Percentiles rank a stretch among this genome's conserved stretches.
phyloP scores from a whole-genome alignment of 768 basidiomycete species.

The Trametes villosa region DNA sequence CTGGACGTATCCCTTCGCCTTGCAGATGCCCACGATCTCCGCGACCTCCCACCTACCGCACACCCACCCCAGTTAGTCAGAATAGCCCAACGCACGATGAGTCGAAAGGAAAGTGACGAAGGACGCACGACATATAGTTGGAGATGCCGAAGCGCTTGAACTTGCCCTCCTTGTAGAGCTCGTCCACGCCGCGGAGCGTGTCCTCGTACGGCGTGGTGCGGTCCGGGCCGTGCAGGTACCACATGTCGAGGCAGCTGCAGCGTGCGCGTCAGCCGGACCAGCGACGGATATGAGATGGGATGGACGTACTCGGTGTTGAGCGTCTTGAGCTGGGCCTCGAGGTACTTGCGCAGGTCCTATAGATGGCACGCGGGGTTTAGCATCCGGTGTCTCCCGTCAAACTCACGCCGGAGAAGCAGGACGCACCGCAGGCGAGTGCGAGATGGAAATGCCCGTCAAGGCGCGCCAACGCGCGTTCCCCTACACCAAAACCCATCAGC shows the following conservation, averaged over 20 bases:
- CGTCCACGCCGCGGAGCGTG: constrained; percentile 50
- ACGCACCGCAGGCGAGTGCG: neutral
- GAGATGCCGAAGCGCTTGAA: constrained; percentile 53
- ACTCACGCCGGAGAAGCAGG: neutral
- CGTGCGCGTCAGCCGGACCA: no score
- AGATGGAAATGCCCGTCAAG: neutral
- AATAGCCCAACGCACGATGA: no score
- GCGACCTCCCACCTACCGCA: constrained; percentile 46
- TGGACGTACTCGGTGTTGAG: constrained; percentile 49
- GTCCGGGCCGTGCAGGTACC: constrained; percentile 53
- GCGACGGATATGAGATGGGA: neutral
- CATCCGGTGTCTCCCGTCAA: neutral
- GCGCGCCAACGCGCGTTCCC: neutral
- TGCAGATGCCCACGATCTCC: constrained; percentile 47
- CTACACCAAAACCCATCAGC: no score
- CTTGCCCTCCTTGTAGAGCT: constrained; percentile 55
- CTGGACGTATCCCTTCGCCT: constrained; percentile 48
- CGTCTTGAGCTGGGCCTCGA: constrained; percentile 44
- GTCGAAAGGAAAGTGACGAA: no score
- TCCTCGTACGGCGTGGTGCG: constrained; percentile 50
- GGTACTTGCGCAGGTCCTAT: constrained; percentile 41
- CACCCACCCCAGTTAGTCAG: neutral
- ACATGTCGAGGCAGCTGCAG: constrained; percentile 41
- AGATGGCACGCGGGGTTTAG: no score
- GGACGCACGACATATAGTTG: constrained; percentile 47